phyloP scores from a whole-genome alignment of 306 rosid species.

The Corylus americana region DNA sequence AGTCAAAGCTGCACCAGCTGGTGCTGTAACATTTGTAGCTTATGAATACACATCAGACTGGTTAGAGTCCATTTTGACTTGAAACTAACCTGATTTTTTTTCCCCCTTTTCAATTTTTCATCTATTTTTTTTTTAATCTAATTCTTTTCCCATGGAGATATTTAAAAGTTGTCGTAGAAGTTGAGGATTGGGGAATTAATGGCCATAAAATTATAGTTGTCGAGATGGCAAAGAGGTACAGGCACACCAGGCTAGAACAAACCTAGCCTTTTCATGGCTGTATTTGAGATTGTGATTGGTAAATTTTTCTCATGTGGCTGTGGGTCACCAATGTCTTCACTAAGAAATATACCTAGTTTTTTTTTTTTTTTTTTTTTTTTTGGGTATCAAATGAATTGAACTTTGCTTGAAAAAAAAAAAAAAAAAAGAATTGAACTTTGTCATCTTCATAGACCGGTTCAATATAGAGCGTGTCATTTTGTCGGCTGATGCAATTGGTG shows the following conservation, averaged over 20 bases:
- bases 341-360: background rate
- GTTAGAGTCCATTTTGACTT: constrained; percentile 59
- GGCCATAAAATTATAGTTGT: constrained; percentile 7
- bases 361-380: background rate
- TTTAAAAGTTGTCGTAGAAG: constrained; percentile 5
- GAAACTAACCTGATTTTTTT: constrained; percentile 21
- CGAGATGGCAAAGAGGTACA: background rate
- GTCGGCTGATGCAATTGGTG: background rate
- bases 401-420: background rate
- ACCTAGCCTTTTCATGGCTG: constrained; percentile 10
- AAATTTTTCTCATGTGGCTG: background rate
- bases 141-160: constrained; percentile 39
- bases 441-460: background rate
- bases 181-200: constrained; percentile 2
- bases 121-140: constrained; percentile 2
- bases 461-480: background rate
- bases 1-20: constrained; percentile 92
- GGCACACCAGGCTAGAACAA: background rate
- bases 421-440: background rate
- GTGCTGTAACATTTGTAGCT: constrained; percentile 89
- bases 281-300: background rate
- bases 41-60: constrained; percentile 76
- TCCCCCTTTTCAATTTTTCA: background rate
- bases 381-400: background rate
- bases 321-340: background rate